Conservation (phyloP, 352 stramenopile genomes). For the Plasmopara viticola region DNA sequence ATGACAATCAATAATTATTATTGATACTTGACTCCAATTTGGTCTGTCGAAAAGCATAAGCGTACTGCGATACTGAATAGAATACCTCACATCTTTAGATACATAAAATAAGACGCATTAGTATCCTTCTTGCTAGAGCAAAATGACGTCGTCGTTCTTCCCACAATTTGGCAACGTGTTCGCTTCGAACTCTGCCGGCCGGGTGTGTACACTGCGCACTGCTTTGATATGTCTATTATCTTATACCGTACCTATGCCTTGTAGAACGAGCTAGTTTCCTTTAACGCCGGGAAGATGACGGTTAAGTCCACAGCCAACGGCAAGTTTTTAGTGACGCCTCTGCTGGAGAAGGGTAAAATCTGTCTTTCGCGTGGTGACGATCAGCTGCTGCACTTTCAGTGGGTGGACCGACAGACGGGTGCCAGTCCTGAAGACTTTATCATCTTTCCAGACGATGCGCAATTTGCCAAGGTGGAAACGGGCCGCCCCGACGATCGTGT, state of each 20-base stretch:
- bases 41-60: too few species aligned
- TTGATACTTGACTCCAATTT: too few species aligned
- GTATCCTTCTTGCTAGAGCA: too few species aligned
- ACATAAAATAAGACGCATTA: too few species aligned
- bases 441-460: constrained; percentile 88
- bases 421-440: constrained; percentile 88
- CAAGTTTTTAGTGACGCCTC: constrained; percentile 85
- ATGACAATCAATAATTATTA: neutral
- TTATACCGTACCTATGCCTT: neutral
- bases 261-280: constrained; percentile 83
- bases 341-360: constrained; percentile 88
- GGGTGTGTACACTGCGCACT: constrained; percentile 27
- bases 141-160: constrained; percentile 68
- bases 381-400: constrained; percentile 90
- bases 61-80: too few species aligned
- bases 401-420: constrained; percentile 85
- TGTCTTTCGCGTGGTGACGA: constrained; percentile 83
- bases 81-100: too few species aligned
- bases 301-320: constrained; percentile 60
- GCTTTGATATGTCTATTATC: neutral
- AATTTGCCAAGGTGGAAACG: constrained; percentile 86
- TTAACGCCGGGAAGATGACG: constrained; percentile 89
- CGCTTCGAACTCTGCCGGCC: constrained; percentile 41
- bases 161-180: constrained; percentile 80
- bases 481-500: constrained; percentile 81